A percentile compares a stretch with the other conserved stretches of the same genome.
These are phyloP conservation scores for Yamadazyma atlantica DNA, from an alignment of 1,139 yeast species.

Conservation along the genomic window DNA sequence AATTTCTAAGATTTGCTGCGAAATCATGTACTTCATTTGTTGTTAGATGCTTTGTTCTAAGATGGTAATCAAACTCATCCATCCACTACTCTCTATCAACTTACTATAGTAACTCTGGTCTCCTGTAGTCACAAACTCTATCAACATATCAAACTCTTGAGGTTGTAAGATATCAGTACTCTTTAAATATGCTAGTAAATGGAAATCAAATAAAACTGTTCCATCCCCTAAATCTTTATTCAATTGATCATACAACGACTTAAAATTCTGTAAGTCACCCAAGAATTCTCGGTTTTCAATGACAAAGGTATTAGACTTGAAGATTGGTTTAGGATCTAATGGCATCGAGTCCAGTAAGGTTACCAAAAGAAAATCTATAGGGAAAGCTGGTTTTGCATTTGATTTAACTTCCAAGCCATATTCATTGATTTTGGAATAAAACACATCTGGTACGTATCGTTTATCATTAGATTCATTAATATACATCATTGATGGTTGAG, in stretches of 20 bases:
- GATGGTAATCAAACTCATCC: conserved; percentile 73
- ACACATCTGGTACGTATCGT: conserved; percentile 92
- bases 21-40: too few relatives aligned
- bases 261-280: conserved; percentile 71
- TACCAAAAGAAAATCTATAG: conserved; percentile 87
- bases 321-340: conserved; percentile 52
- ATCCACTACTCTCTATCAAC: conserved; percentile 65
- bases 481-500: conserved; percentile 86
- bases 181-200: conserved; percentile 59
- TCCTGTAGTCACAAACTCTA: conserved; percentile 40
- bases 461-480: conserved; percentile 68
- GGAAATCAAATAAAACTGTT: conserved; percentile 62
- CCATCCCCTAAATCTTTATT: conserved; percentile 43
- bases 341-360: conserved; percentile 95
- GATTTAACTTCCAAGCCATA: conserved; percentile 84
- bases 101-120: conserved; percentile 47
- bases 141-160: conserved; percentile 50
- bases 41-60: conserved; percentile 32
- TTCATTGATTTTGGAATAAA: conserved; percentile 82
- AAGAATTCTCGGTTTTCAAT: conserved; percentile 76
- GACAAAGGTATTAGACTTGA: conserved; percentile 50
- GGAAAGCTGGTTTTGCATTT: conserved; percentile 94
- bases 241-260: conserved; percentile 41
- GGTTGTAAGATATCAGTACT: conserved; percentile 52
- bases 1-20: conserved; percentile 3